Evolutionary conservation across 2,329 filamentous ascomycete species (phyloP).

Genomic region (Coleophoma eucalyptorum): DNA sequence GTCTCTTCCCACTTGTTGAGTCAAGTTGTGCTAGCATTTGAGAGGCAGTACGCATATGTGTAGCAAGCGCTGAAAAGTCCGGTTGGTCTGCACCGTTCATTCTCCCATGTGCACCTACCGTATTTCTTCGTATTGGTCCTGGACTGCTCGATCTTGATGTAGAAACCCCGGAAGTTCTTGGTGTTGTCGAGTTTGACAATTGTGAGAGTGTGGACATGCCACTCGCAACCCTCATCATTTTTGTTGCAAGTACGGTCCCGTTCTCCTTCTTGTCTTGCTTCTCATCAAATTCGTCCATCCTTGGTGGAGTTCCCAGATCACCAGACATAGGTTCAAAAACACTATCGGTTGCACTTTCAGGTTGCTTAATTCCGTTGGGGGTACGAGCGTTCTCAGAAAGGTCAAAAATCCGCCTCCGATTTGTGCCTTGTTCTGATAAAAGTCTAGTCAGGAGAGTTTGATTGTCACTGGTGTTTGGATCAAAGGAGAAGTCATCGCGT

Average conservation of each 20-base stretch:
- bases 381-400: constrained; percentile 61
- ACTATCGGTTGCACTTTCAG: constrained; percentile 50
- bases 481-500: constrained; percentile 78
- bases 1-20: constrained; percentile 74
- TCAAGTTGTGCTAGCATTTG: constrained; percentile 85
- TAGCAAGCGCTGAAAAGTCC: constrained; percentile 78
- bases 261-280: constrained; percentile 36
- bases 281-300: constrained; percentile 56
- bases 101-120: constrained; percentile 48
- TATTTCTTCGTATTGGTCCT: constrained; percentile 54
- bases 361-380: constrained; percentile 35
- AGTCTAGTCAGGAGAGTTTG: constrained; percentile 57
- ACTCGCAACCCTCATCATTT: constrained; percentile 54
- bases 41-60: constrained; percentile 82
- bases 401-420: constrained; percentile 59
- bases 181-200: constrained; percentile 57
- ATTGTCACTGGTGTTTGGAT: constrained; percentile 71
- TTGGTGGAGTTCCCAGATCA: constrained; percentile 70
- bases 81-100: constrained; percentile 62
- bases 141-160: constrained; percentile 68
- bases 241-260: constrained; percentile 16
- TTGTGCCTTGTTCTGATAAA: constrained; percentile 51
- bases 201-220: constrained; percentile 57
- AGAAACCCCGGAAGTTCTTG: constrained; percentile 65
- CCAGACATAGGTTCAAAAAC: constrained; percentile 81